These are phyloP conservation scores for carrot (Daucus carota) DNA, from an alignment of 129 eudicot genomes.

Conservation along the genomic window DNA sequence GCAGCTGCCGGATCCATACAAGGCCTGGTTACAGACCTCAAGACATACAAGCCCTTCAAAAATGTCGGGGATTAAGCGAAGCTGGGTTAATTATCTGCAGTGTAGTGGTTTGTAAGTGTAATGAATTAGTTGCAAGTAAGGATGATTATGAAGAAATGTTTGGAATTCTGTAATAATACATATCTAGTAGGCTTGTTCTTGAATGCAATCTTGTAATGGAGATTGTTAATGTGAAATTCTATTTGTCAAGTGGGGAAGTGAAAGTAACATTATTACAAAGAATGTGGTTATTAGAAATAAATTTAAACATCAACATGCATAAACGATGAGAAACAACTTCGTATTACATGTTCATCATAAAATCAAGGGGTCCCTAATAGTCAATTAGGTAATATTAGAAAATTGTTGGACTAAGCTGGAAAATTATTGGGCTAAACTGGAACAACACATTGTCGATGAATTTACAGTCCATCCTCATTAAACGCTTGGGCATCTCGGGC, in stretches of 20 bases:
- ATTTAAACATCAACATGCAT: background rate
- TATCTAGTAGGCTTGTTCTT: background rate
- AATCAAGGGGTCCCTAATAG: no score
- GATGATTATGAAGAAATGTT: background rate
- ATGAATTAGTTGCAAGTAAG: background rate
- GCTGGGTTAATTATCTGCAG: no score
- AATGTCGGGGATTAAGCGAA: constrained; percentile 14
- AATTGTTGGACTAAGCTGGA: no score
- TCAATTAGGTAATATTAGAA: no score
- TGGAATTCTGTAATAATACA: background rate
- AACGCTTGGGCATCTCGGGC: no score
- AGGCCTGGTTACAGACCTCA: constrained; percentile 49
- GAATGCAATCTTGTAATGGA: constrained; percentile 1
- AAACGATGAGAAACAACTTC: no score
- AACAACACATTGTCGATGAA: no score
- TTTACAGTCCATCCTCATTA: no score
- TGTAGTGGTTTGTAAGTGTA: background rate
- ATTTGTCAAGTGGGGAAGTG: background rate
- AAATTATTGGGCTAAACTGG: no score
- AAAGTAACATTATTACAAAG: background rate
- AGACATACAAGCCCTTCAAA: constrained; percentile 58
- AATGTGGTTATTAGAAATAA: background rate
- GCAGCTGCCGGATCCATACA: constrained; percentile 83
- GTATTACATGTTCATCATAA: no score
- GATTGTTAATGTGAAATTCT: background rate